Evolutionary conservation across 768 basidiomycete genomes (phyloP).

Genomic region (Tephrocybe rancida): DNA sequence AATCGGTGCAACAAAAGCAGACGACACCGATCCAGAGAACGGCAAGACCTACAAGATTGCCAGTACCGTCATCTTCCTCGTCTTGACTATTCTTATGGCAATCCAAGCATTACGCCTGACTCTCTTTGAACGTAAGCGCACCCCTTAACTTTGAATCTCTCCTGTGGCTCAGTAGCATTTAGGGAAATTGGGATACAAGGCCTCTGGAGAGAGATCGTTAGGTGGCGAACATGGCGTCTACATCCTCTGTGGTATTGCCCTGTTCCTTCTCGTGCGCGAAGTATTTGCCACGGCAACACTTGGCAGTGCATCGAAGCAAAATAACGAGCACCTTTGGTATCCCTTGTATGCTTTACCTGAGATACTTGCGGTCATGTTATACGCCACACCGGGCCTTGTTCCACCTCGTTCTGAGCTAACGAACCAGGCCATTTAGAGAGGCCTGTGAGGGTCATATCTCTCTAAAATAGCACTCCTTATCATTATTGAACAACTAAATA

Average conservation of each 20-base stretch:
- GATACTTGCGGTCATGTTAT: slow-evolving; percentile 36
- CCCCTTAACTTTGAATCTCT: background rate
- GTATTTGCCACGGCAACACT: slow-evolving; percentile 36
- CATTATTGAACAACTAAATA: too few relatives aligned
- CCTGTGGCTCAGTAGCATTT: too few relatives aligned
- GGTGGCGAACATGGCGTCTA: slow-evolving; percentile 29
- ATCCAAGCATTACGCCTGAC: slow-evolving; percentile 28
- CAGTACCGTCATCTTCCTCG: slow-evolving; percentile 38
- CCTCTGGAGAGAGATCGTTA: slow-evolving; percentile 5
- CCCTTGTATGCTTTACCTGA: slow-evolving; percentile 42
- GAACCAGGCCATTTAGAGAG: too few relatives aligned
- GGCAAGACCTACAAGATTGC: slow-evolving; percentile 30
- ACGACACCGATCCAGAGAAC: slow-evolving; percentile 15
- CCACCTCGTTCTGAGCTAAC: slow-evolving; percentile 29
- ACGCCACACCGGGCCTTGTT: slow-evolving; percentile 34
- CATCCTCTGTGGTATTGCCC: slow-evolving; percentile 34
- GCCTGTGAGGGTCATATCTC: too few relatives aligned
- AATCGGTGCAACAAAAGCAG: slow-evolving; percentile 22
- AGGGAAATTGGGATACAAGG: background rate
- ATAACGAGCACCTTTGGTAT: slow-evolving; percentile 42
- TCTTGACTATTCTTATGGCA: slow-evolving; percentile 34
- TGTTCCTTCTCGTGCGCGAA: slow-evolving; percentile 41
- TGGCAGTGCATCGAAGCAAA: slow-evolving; percentile 22
- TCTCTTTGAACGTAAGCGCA: background rate
- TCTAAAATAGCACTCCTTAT: too few relatives aligned